A percentile compares a stretch with the other conserved stretches of the same genome.
These are phyloP conservation scores for Pyrenopolyporus hunteri DNA, from an alignment of 495 filamentous ascomycete genomes.

Conservation along the genomic window DNA sequence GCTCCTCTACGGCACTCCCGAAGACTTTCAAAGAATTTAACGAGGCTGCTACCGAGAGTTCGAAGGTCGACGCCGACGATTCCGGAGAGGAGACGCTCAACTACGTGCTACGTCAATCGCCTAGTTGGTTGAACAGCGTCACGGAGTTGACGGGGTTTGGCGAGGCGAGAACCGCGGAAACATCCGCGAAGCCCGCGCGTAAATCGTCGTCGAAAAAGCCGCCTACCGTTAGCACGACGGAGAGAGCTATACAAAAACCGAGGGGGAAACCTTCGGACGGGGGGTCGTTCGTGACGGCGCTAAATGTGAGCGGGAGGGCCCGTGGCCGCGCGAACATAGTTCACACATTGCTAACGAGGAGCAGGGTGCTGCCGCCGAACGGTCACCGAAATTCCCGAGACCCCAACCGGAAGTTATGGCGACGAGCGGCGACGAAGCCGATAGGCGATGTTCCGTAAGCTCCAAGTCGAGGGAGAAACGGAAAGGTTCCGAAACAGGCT, in stretches of 20 bases:
- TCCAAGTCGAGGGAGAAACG: background rate
- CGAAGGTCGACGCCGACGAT: background rate
- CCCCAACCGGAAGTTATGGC: background rate
- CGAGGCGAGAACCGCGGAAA: background rate
- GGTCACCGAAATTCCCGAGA: background rate
- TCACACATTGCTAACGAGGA: background rate
- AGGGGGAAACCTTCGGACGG: too few relatives aligned
- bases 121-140: constrained; percentile 6
- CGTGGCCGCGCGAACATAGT: too few relatives aligned
- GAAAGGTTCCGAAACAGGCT: background rate
- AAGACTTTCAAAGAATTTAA: constrained; percentile 33
- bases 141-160: background rate
- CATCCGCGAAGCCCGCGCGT: background rate
- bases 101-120: constrained; percentile 24
- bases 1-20: background rate
- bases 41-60: constrained; percentile 2
- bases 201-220: background rate
- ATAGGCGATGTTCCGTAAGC: background rate
- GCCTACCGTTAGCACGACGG: background rate
- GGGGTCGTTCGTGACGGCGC: too few relatives aligned
- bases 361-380: background rate
- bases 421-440: background rate
- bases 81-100: constrained; percentile 18
- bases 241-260: background rate
- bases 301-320: too few relatives aligned